These are phyloP conservation scores for Sinapis alba DNA, from an alignment of 441 rosid species.

Conservation along the genomic window DNA sequence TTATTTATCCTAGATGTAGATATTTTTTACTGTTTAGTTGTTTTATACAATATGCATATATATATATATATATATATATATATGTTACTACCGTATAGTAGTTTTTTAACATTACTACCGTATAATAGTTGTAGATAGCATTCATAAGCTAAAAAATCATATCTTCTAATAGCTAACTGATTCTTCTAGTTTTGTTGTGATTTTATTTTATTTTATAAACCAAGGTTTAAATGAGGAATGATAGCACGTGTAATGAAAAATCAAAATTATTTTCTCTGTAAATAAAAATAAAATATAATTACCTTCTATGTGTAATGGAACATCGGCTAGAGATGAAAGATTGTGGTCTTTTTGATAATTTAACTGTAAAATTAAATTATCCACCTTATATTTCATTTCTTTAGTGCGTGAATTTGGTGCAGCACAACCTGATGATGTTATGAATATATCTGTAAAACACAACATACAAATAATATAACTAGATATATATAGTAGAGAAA, in stretches of 20 bases:
- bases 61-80: no score
- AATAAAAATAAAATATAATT: neutral
- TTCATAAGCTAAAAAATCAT: no score
- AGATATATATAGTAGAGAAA: neutral
- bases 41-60: no score
- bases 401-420: neutral
- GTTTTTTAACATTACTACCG: no score
- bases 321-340: constrained; percentile 33
- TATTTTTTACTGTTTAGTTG: no score
- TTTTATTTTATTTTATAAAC: no score
- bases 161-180: no score
- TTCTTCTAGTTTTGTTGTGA: no score
- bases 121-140: no score
- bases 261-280: neutral
- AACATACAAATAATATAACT: neutral
- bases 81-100: no score
- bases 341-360: constrained; percentile 11
- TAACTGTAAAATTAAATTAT: constrained; percentile 1
- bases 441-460: neutral
- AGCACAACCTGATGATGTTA: neutral
- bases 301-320: constrained; percentile 36
- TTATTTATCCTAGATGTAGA: no score
- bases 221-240: neutral
- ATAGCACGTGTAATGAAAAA: neutral
- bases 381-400: neutral